Base-by-base conservation (phyloP, 768 basidiomycete species). In the Phylloporus arenicola region DNA sequence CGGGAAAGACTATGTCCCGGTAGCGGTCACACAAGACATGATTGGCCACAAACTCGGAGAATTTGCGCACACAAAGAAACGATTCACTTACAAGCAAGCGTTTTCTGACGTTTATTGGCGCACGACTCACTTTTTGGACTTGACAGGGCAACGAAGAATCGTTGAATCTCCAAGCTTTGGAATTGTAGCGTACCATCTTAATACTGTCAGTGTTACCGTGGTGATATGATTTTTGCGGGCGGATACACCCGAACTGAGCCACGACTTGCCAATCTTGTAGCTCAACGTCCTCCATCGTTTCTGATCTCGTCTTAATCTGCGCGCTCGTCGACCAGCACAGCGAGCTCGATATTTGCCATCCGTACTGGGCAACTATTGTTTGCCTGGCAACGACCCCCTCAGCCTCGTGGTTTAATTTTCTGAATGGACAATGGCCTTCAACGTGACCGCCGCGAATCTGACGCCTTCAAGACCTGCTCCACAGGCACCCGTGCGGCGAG, bases 11-110 rank as follows among this genome's bases (percentile, higher is more conserved):
- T 95, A 92, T 67, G 51, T 85, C 5, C 93, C 93, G 0, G 86
- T 99, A 35, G 70, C 77, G 39, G 77, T 99, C 56, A 92, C 89
- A 4, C 91, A 94, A 65, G 95, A 97, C 68, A 98, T 98, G 95
- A 92, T 99, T 2, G 95, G 95, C 0, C 94, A 99, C 68, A 99
- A 99, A 68, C 70, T 98, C 46, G 95, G 95, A 47, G 93, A 97
- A 75, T 97, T 98, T 68, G 74, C 92, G 35, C 81, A 84, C 57
- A 97, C 94, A 31, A 84, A 86, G 72, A 93, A 92, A 69, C 80
- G 80, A 48, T 94, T 93, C 68, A 79, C 75, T 29, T 92, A 84
- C 73, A 88, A 82, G 92, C 92, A 64, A 64, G 89, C 83, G 34
- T 41, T 48, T 20, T 38, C 12, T 12, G 24, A 27, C 17, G 14